Evolutionary conservation across 73 alveolate genomes (phyloP), one percentile per base, ranked within the genome.

Genomic region (Paramecium octaurelia): DNA sequence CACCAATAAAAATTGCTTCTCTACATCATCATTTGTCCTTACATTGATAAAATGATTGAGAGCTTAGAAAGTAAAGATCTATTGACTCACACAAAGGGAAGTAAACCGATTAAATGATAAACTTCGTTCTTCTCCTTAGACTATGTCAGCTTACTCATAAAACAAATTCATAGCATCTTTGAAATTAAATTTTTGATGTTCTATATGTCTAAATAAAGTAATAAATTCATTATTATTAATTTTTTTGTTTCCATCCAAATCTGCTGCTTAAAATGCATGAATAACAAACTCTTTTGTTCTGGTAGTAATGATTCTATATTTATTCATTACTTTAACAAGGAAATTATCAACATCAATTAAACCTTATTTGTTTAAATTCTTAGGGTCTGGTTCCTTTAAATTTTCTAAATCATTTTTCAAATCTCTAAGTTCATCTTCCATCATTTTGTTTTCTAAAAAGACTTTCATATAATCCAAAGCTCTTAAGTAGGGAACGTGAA

Each of bases 391-490:
- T 71, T 89, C 94, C 76, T 89, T 89, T 59, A 89, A 31, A 43
- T 71, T 89, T 64, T 89, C 94, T 71, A 89, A 73, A 31, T 89
- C 75, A 38, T 71, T 44, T 18, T 85, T 77, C 21, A 89, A 83
- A 44, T 89, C 94, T 23, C 70, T 73, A 12, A 89, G 34, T 31
- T 89, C 94, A 18, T 89, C 94, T 27, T 70, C 86, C 71, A 48
- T 77, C 84, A 89, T 44, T 31, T 70, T 89, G 31, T 89, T 89
- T 73, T 89, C 94, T 89, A 89, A 70, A 40, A 29, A 70, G 2
- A 89, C 94, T 71, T 71, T 89, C 64, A 89, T 89, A 50, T 89
- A 89, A 73, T 89, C 94, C 73, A 89, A 89, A 1, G 94, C 94
- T 29, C 88, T 89, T 23, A 89, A 83, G n/a, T 69, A 83, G 2